These are phyloP conservation scores for Saccharomycopsis guyanensis DNA, from an alignment of 805 yeast species.

Conservation along the genomic window DNA sequence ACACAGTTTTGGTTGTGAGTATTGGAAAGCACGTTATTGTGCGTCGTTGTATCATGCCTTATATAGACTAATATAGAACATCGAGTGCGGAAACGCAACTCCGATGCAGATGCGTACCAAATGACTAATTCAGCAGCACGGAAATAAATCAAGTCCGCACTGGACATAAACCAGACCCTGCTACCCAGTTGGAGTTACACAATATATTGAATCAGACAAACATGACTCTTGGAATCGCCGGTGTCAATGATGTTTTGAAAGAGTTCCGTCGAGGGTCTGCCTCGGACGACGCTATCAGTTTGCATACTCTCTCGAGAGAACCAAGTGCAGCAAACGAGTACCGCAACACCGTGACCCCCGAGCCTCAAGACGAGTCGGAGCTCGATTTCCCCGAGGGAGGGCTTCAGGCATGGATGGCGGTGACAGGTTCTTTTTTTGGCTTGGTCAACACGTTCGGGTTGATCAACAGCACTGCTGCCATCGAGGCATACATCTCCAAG, in stretches of 20 bases:
- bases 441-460: conserved; percentile 54
- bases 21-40: too few species aligned
- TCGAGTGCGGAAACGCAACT: not conserved
- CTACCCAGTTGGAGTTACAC: too few species aligned
- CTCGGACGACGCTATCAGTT: not conserved
- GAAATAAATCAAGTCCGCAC: too few species aligned
- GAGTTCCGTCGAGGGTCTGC: not conserved
- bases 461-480: conserved; percentile 57
- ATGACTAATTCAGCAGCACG: not conserved
- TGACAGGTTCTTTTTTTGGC: conserved; percentile 54
- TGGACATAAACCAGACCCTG: too few species aligned
- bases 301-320: not conserved
- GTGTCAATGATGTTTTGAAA: not conserved
- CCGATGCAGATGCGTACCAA: not conserved
- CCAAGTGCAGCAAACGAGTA: too few species aligned
- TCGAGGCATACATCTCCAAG: conserved; percentile 52
- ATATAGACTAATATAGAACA: too few species aligned
- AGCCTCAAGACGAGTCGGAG: not conserved
- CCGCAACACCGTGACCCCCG: not conserved
- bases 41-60: too few species aligned
- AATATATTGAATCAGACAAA: too few species aligned
- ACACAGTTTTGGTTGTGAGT: too few species aligned
- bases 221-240: not conserved
- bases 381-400: conserved; percentile 51
- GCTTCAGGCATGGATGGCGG: conserved; percentile 43